Evolutionary conservation across 371 early-diverging fungal genomes (phyloP).

Genomic region (Thermomucor indicae-seudaticae): DNA sequence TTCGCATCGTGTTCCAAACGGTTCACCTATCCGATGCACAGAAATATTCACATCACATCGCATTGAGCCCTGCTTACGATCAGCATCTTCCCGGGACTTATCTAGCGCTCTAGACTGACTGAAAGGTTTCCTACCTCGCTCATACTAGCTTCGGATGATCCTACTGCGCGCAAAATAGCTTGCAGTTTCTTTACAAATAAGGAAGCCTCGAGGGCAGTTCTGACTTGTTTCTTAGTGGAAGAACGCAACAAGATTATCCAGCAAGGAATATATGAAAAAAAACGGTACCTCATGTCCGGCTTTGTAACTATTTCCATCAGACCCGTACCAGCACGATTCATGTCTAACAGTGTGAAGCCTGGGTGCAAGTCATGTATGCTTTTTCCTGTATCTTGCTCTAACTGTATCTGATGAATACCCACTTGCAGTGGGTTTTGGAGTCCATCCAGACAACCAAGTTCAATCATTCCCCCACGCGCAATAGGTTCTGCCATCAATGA

Average conservation of each 20-base stretch:
- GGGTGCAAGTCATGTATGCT: constrained; percentile 64
- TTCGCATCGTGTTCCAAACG: constrained; percentile 75
- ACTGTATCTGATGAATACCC: constrained; percentile 78
- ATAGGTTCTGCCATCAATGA: constrained; percentile 70
- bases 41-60: constrained; percentile 94
- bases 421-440: constrained; percentile 42
- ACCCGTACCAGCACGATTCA: constrained; percentile 85
- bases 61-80: constrained; percentile 65
- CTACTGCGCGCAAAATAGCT: constrained; percentile 64
- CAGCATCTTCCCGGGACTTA: background rate
- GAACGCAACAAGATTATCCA: too few species aligned
- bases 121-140: constrained; percentile 62
- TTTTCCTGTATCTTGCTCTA: constrained; percentile 94
- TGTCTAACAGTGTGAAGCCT: constrained; percentile 67
- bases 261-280: too few species aligned
- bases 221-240: constrained; percentile 6
- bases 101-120: background rate
- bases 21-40: constrained; percentile 50
- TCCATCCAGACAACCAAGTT: constrained; percentile 53
- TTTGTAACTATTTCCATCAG: constrained; percentile 90
- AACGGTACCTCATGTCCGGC: constrained; percentile 70
- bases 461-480: constrained; percentile 57
- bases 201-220: constrained; percentile 72
- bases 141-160: constrained; percentile 77
- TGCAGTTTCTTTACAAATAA: constrained; percentile 76